A percentile compares a stretch with the other conserved stretches of the same genome.
Conservation (phyloP, 139 green algal species). For the Volvox africanus region DNA sequence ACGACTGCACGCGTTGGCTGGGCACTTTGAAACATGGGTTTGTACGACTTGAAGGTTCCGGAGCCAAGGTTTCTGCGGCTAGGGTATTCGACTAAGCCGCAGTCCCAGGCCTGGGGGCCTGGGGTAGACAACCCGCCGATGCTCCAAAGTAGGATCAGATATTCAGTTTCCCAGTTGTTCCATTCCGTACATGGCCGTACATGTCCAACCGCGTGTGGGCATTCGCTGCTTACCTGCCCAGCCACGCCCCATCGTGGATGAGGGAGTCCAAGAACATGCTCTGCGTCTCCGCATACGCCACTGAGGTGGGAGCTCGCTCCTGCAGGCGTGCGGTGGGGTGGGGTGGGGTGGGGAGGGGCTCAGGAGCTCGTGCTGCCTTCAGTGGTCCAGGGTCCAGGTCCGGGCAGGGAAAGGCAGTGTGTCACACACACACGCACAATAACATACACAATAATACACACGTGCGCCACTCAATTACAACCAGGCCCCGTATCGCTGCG, state of each 20-base stretch:
- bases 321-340: background rate
- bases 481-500: background rate
- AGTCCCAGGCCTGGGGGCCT: too few relatives aligned
- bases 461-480: background rate
- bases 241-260: slow-evolving; percentile 78
- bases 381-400: too few relatives aligned
- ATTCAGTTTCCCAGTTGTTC: too few relatives aligned
- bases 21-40: too few relatives aligned
- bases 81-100: too few relatives aligned
- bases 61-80: too few relatives aligned
- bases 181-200: too few relatives aligned
- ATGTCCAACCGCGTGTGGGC: too few relatives aligned
- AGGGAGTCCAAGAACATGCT: slow-evolving; percentile 83
- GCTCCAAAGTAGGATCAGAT: background rate
- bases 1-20: too few relatives aligned
- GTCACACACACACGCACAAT: background rate
- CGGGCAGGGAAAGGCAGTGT: too few relatives aligned
- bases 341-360: background rate
- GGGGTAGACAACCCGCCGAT: background rate
- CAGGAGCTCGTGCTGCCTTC: too few relatives aligned
- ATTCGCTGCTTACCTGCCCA: slow-evolving; percentile 73
- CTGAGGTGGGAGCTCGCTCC: slow-evolving; percentile 75
- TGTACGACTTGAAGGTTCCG: too few relatives aligned
- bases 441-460: background rate
- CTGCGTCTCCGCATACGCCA: slow-evolving; percentile 84